Conservation (phyloP, 805 yeast species). For the Kodamaea leandrae region DNA sequence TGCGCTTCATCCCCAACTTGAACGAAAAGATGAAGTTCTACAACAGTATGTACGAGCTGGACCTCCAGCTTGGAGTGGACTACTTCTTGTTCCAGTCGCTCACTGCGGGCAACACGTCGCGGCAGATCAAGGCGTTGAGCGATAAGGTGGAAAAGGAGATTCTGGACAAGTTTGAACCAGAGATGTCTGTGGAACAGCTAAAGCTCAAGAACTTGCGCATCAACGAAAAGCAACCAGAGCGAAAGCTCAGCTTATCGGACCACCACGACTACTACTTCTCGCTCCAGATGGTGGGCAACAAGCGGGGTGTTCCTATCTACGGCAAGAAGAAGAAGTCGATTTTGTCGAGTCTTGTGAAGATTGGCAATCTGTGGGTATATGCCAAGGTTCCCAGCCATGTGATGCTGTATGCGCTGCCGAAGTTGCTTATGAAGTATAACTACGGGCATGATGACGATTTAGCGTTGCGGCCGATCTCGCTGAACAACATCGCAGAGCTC, state of each 20-base stretch:
- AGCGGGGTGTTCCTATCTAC: slow-evolving; percentile 20
- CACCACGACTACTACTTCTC: slow-evolving; percentile 12
- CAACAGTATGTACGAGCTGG: slow-evolving; percentile 25
- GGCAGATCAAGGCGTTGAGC: slow-evolving; percentile 25
- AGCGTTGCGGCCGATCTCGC: slow-evolving; percentile 4
- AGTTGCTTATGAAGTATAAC: slow-evolving; percentile 36
- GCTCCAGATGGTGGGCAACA: slow-evolving; percentile 29
- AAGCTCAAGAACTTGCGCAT: slow-evolving; percentile 31
- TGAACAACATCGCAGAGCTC: slow-evolving; percentile 28
- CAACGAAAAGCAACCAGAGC: not conserved
- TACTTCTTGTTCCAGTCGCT: slow-evolving; percentile 31
- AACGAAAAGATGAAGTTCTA: slow-evolving; percentile 25
- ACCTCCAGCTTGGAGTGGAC: slow-evolving; percentile 36
- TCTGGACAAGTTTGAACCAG: slow-evolving; percentile 28
- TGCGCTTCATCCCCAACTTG: slow-evolving; percentile 40
- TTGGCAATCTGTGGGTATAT: slow-evolving; percentile 35
- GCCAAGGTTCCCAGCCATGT: slow-evolving; percentile 34
- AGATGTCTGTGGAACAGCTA: slow-evolving; percentile 26
- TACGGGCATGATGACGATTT: slow-evolving; percentile 15
- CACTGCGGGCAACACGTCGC: slow-evolving; percentile 32
- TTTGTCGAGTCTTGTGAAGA: slow-evolving; percentile 29
- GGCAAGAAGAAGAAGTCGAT: slow-evolving; percentile 39
- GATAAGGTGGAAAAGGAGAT: slow-evolving; percentile 37
- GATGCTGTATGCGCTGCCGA: slow-evolving; percentile 37
- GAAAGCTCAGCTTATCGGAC: not conserved